Evolutionary conservation across 495 filamentous ascomycete species (phyloP), one percentile per base, ranked within the genome.

Genomic region (Xylaria intraflava): DNA sequence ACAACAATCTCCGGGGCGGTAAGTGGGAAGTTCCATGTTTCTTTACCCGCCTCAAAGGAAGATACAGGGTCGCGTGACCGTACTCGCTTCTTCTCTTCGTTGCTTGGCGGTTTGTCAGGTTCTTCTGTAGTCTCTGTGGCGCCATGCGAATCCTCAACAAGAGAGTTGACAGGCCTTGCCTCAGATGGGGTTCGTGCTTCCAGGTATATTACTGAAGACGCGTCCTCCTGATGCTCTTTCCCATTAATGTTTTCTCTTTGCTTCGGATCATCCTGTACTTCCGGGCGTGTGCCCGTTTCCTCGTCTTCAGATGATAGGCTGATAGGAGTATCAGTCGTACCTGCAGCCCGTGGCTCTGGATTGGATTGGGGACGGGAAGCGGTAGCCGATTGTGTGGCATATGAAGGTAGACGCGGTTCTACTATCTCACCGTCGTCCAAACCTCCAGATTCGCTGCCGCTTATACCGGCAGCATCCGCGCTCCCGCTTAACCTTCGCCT

Each of bases 361-460:
- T 39, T 22, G 12, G 23, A 6, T 11, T 36, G 40, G 6, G 24
- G 17, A 27, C 20, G 2, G 14, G 19, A 9, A 2, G 35, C 16
- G 26, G 1, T 33, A 16, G 20, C 8, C 12, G 23, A 24, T 20
- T 22, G 39, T 24, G 49, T 17, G 3, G 45, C 26, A 16, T 53
- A 46, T 26, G 57, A 51, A 52, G 19, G 35, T 19, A 43, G 57
- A 44, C 49, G 43, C 17, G 60, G 62, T 24, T 72, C 66, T 54
- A 60, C 50, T 53, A 66, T 64, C 59, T 72, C 69, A 30, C 62
- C 68, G 35, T 73, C 67, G 12, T 66, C 66, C n/a, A 69, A 43
- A 51, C 52, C 48, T 24, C 55, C 59, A 16, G 57, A 56, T 36
- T 40, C 43, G 33, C 39, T 55, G 29, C 19, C 23, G 14, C 48